These are phyloP conservation scores for Eucalyptus victrix DNA, from an alignment of 345 rosid species.

Conservation along the genomic window DNA sequence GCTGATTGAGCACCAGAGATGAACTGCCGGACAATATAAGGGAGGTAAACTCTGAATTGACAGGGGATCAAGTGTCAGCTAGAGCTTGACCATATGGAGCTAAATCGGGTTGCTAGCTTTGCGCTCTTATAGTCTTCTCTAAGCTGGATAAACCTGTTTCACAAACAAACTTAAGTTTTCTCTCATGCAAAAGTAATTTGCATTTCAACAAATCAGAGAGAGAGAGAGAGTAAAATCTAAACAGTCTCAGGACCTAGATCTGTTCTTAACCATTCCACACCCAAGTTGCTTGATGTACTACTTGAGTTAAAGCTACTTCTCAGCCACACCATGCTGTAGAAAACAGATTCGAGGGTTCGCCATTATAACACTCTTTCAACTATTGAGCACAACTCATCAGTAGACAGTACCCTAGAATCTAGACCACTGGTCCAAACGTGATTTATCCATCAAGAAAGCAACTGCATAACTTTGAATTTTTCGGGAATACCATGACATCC, in stretches of 20 bases:
- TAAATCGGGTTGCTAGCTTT: conserved; percentile 76
- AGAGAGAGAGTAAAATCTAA: not conserved
- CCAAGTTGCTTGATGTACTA: not conserved
- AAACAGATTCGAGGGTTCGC: not conserved
- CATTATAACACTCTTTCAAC: not conserved
- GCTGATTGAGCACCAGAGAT: not conserved
- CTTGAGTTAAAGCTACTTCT: not conserved
- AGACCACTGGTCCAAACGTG: not conserved
- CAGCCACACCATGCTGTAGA: not conserved
- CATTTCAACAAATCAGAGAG: not conserved
- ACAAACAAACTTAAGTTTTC: not conserved
- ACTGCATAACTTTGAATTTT: not conserved
- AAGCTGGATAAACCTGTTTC: conserved; percentile 80
- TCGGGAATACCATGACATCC: not conserved
- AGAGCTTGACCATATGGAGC: conserved; percentile 74
- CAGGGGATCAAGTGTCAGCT: conserved; percentile 10
- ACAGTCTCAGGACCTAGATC: not conserved
- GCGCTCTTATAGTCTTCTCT: conserved; percentile 96
- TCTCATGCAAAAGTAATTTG: not conserved
- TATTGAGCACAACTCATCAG: not conserved
- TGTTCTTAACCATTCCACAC: not conserved
- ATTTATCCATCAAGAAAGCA: not conserved
- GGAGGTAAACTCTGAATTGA: not conserved
- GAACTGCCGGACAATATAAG: not conserved
- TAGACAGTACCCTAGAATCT: not conserved